Evolutionary conservation across 2,329 filamentous ascomycete genomes (phyloP), one percentile per base, ranked within the genome.

Genomic region (Emmonsia crescens): DNA sequence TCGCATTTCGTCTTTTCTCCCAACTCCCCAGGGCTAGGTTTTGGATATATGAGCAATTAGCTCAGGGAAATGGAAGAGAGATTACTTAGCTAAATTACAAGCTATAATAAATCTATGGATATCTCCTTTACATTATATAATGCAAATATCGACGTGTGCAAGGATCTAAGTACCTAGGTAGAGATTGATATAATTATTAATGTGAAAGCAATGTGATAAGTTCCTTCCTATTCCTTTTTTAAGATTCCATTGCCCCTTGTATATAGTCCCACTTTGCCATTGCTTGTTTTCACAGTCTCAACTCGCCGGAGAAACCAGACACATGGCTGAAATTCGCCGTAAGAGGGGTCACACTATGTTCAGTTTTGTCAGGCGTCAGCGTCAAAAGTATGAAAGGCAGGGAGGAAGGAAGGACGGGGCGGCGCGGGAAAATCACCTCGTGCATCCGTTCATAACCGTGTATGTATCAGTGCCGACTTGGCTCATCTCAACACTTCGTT

Each of bases 241-340:
- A 38, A 42, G 14, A 42, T 42, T 42, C 19, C 5, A 3, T 19
- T 42, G 40, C 40, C 29, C 24, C 5, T 24, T 24, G n/a, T n/a
- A n/a, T n/a, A n/a, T n/a, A n/a, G n/a, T n/a, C n/a, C n/a, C n/a
- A n/a, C n/a, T n/a, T n/a, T n/a, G n/a, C n/a, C n/a, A n/a, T 33
- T 12, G 12, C 31, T 10, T 38, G 19, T 21, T 16, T 36, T 89
- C 81, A 92, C 83, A 92, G 75, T 78, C 85, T 83, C 75, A 95
- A 75, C 76, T 91, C 88, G 64, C 80, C 79, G 67, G 85, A 82
- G 65, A 85, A 78, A 62, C 84, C 80, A 56, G 83, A 78, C n/a
- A 80, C 83, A 73, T 93, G 89, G 82, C 87, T 89, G 75, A 96
- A 96, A 73, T 96, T 96, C 54, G 92, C 91, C 72, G 89, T 88